Percentiles rank a stretch among this genome's conserved stretches.
These are phyloP conservation scores for Talaromyces sp. DNA, from an alignment of 2,329 filamentous ascomycete species.

Conservation along the genomic window DNA sequence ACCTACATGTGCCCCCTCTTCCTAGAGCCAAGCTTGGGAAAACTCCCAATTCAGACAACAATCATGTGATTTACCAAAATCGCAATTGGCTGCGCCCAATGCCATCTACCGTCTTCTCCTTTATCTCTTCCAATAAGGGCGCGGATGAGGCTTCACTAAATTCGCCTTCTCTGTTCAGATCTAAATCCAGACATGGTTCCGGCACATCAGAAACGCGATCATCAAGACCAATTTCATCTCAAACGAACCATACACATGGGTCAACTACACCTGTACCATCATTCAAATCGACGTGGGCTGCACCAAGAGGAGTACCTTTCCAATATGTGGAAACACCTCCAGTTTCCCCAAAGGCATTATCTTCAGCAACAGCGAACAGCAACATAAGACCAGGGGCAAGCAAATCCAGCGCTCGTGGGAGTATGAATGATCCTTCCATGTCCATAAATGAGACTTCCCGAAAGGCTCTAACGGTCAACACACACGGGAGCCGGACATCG, in stretches of 20 bases:
- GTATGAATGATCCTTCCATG: neutral
- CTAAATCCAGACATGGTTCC: neutral
- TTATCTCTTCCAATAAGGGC: conserved; percentile 15
- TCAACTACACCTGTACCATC: neutral
- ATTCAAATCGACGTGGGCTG: conserved; percentile 7
- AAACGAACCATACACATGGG: neutral
- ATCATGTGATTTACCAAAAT: conserved; percentile 13
- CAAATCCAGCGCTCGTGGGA: neutral
- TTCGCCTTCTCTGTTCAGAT: conserved; percentile 3
- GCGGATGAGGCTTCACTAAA: neutral
- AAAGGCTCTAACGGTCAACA: neutral
- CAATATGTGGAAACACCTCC: conserved; percentile 6
- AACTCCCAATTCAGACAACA: neutral
- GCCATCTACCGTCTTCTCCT: conserved; percentile 13
- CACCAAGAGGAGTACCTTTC: neutral
- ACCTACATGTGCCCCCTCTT: conserved; percentile 3
- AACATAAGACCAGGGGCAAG: neutral
- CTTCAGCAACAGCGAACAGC: neutral
- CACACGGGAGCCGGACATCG: neutral
- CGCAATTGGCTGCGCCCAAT: conserved; percentile 11
- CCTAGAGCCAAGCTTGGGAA: conserved; percentile 3
- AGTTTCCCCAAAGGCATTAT: conserved; percentile 3
- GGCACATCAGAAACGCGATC: neutral
- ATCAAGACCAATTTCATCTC: conserved; percentile 6
- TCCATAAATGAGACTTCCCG: neutral